phyloP scores from a whole-genome alignment of 345 rosid species.

The Toxicodendron radicans region DNA sequence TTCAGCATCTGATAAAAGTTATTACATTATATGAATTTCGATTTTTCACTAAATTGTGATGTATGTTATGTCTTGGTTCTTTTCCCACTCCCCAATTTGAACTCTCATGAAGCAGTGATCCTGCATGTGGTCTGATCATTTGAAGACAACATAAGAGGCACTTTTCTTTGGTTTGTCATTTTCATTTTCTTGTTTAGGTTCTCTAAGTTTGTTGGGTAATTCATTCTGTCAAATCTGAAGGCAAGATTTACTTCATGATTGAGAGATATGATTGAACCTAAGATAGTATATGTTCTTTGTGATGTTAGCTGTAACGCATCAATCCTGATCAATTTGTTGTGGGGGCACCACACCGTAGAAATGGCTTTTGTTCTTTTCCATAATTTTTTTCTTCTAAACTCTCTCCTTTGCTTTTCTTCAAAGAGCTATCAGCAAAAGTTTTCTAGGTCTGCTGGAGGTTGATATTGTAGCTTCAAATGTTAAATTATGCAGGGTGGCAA shows the following conservation, averaged over 20 bases:
- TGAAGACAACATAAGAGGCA: constrained; percentile 1
- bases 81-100: too few species aligned
- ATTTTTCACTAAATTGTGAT: neutral
- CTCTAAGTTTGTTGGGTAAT: neutral
- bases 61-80: neutral
- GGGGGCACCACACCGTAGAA: neutral
- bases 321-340: constrained; percentile 6
- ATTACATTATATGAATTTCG: neutral
- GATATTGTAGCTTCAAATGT: neutral
- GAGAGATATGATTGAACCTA: neutral
- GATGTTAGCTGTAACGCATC: neutral
- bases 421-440: neutral
- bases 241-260: neutral
- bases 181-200: neutral
- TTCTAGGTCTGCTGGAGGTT: neutral
- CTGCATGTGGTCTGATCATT: neutral
- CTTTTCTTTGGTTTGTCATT: neutral
- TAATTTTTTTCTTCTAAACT: neutral
- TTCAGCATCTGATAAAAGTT: neutral
- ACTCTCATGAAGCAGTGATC: neutral
- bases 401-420: neutral
- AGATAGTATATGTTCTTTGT: neutral
- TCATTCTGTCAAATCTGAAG: neutral
- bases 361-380: constrained; percentile 1
- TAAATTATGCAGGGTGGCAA: neutral